phyloP scores from a whole-genome alignment of 306 rosid genomes.

The Medicago lupulina region DNA sequence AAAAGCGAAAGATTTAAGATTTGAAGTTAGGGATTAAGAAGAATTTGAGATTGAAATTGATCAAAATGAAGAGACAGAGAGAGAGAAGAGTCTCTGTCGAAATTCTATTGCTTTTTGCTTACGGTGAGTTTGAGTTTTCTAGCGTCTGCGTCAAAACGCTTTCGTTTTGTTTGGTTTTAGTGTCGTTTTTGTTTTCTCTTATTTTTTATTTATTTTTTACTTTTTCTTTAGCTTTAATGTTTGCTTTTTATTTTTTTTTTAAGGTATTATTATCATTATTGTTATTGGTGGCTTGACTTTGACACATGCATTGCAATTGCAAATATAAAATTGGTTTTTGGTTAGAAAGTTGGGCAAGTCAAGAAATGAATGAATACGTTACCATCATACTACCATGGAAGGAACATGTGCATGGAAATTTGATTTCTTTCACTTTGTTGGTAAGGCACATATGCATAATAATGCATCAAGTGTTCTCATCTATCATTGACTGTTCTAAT shows the following conservation, averaged over 20 bases:
- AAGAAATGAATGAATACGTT: no score
- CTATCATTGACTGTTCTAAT: no score
- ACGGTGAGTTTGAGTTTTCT: constrained; percentile 45
- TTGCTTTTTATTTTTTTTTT: no score
- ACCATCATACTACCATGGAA: no score
- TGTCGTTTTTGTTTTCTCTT: constrained; percentile 29
- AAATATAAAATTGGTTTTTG: no score
- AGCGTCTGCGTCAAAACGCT: constrained; percentile 36
- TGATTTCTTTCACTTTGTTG: no score
- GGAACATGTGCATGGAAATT: no score
- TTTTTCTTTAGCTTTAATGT: not conserved
- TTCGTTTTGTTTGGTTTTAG: constrained; percentile 32
- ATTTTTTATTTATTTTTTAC: not conserved
- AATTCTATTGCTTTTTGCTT: constrained; percentile 39
- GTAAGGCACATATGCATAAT: no score
- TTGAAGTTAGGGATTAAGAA: constrained; percentile 4
- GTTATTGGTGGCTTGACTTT: not conserved
- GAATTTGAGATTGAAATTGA: constrained; percentile 35
- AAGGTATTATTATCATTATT: no score
- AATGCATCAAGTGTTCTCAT: no score
- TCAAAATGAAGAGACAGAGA: constrained; percentile 29
- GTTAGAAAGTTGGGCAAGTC: no score
- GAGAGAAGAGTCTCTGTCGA: constrained; percentile 28
- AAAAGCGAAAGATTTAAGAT: constrained; percentile 26
- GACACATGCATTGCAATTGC: no score